A percentile compares a stretch with the other conserved stretches of the same genome.
Conservation (phyloP, 2,329 filamentous ascomycete species). For the Beauveria sp. region DNA sequence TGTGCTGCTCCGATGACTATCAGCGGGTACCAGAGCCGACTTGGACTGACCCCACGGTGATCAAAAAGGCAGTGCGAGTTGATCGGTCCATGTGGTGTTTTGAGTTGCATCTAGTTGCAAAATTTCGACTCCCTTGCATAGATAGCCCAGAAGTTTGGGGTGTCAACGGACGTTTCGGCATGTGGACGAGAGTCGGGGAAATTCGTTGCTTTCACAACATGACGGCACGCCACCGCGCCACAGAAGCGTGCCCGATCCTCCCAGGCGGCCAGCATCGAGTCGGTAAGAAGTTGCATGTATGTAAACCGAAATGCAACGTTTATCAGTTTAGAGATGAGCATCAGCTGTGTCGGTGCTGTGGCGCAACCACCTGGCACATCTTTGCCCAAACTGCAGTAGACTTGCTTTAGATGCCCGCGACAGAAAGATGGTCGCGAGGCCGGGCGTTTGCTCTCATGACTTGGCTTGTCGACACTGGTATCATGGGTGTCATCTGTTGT, state of each 20-base stretch:
- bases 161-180: background rate
- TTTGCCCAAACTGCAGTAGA: background rate
- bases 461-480: background rate
- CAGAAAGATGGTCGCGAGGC: background rate
- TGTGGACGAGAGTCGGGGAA: background rate
- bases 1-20: background rate
- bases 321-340: background rate
- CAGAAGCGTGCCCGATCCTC: background rate
- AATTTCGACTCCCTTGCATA: background rate
- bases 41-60: background rate
- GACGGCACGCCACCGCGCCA: background rate
- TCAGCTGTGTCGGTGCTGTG: background rate
- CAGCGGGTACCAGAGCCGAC: constrained; percentile 5
- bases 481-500: background rate
- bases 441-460: background rate
- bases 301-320: background rate
- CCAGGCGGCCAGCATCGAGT: background rate
- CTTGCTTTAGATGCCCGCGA: background rate
- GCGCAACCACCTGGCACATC: constrained; percentile 1
- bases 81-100: background rate
- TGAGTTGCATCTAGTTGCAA: background rate
- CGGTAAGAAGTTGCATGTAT: background rate
- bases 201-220: too few species aligned
- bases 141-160: background rate
- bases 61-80: background rate